phyloP scores from a whole-genome alignment of 306 rosid genomes.

The apple (Malus domestica) region ASM211411v1 NC_041796.1:4669001-4669500 shows the following conservation, averaged over 20 bases:
- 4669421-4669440: constrained; percentile 62
- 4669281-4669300: constrained; percentile 60
- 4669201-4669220: constrained; percentile 46
- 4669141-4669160: constrained; percentile 85
- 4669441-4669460: constrained; percentile 46
- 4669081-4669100: constrained; percentile 68
- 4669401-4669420: constrained; percentile 66
- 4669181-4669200: constrained; percentile 66
- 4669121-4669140: constrained; percentile 84
- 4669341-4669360: constrained; percentile 60
- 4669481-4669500: constrained; percentile 47
- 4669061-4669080: constrained; percentile 76
- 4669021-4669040: constrained; percentile 62
- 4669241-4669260: constrained; percentile 44
- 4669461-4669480: constrained; percentile 45
- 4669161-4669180: constrained; percentile 75
- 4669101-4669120: constrained; percentile 75
- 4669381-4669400: constrained; percentile 43
- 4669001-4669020: constrained; percentile 67
- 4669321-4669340: constrained; percentile 54
- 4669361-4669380: constrained; percentile 60
- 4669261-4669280: constrained; percentile 58
- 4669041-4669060: constrained; percentile 94
- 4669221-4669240: constrained; percentile 70
- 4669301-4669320: constrained; percentile 62